Conservation (phyloP, 2,329 filamentous ascomycete genomes). For the Trichoderma guizhouense region DNA sequence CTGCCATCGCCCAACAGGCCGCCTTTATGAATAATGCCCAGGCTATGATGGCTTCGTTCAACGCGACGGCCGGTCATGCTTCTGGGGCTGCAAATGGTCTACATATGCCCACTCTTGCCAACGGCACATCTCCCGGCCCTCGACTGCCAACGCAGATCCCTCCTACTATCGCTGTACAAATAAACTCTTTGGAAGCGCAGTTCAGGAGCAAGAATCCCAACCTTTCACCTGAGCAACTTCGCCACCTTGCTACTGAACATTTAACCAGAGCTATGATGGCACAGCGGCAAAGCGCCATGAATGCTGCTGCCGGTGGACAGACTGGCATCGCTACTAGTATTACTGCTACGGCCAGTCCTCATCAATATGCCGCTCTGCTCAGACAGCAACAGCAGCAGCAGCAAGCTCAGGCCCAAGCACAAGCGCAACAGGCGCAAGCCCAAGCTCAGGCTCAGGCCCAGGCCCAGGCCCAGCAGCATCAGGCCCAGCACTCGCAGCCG, state of each 20-base stretch:
- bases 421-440: slow-evolving; percentile 24
- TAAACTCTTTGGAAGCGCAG: slow-evolving; percentile 50
- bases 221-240: slow-evolving; percentile 47
- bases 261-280: slow-evolving; percentile 46
- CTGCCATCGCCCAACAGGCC: slow-evolving; percentile 49
- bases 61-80: slow-evolving; percentile 40
- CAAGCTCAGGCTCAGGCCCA: slow-evolving; percentile 19
- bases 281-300: slow-evolving; percentile 53
- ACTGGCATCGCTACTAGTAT: slow-evolving; percentile 48
- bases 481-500: slow-evolving; percentile 21
- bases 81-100: slow-evolving; percentile 45
- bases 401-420: slow-evolving; percentile 39
- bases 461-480: slow-evolving; percentile 7
- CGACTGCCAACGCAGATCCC: slow-evolving; percentile 43
- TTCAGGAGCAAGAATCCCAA: slow-evolving; percentile 51
- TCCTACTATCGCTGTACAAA: slow-evolving; percentile 46
- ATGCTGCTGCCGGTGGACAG: slow-evolving; percentile 51
- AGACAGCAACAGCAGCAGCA: slow-evolving; percentile 53
- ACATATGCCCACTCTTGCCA: slow-evolving; percentile 45
- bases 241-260: slow-evolving; percentile 51
- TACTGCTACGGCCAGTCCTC: slow-evolving; percentile 49
- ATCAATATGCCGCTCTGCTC: slow-evolving; percentile 58
- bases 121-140: slow-evolving; percentile 42
- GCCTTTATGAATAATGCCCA: slow-evolving; percentile 52
- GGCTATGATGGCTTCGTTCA: slow-evolving; percentile 51